Evolutionary conservation across 2,329 filamentous ascomycete species (phyloP).

Genomic region (Colletotrichum kahawae): DNA sequence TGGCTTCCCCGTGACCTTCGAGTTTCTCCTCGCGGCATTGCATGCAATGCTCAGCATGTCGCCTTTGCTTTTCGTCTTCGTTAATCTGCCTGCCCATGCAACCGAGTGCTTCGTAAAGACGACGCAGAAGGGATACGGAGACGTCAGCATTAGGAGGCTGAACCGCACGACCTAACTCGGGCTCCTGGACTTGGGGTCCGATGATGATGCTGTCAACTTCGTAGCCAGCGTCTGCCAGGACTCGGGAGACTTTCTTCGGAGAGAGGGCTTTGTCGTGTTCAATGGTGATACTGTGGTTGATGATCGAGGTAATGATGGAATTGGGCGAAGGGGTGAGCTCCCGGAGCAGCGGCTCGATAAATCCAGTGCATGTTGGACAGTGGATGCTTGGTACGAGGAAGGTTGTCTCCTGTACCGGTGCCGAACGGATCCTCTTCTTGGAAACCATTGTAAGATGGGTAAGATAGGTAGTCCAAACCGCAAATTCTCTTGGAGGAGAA

Average conservation of each 20-base stretch:
- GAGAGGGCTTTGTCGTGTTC: conserved; percentile 50
- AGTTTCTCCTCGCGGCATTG: background rate
- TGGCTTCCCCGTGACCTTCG: background rate
- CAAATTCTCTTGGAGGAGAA: background rate
- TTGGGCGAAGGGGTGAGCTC: conserved; percentile 54
- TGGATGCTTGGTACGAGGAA: conserved; percentile 76
- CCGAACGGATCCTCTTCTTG: background rate
- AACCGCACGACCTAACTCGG: background rate
- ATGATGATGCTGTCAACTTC: conserved; percentile 64
- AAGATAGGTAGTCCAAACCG: fast-evolving
- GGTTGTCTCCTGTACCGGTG: background rate
- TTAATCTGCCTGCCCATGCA: background rate
- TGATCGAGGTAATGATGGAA: conserved; percentile 68
- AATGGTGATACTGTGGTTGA: conserved; percentile 72
- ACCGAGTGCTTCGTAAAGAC: background rate
- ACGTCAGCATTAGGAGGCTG: background rate
- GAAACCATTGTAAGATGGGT: background rate
- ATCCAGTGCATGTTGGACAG: conserved; percentile 76
- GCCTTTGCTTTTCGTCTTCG: background rate
- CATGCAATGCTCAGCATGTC: background rate
- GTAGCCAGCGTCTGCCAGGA: conserved; percentile 53
- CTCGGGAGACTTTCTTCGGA: conserved; percentile 45
- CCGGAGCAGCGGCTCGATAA: conserved; percentile 65
- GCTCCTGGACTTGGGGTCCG: conserved; percentile 28
- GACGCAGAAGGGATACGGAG: background rate